Evolutionary conservation across 2,329 filamentous ascomycete species (phyloP).

Genomic region (Chrysoporthe cubensis): DNA sequence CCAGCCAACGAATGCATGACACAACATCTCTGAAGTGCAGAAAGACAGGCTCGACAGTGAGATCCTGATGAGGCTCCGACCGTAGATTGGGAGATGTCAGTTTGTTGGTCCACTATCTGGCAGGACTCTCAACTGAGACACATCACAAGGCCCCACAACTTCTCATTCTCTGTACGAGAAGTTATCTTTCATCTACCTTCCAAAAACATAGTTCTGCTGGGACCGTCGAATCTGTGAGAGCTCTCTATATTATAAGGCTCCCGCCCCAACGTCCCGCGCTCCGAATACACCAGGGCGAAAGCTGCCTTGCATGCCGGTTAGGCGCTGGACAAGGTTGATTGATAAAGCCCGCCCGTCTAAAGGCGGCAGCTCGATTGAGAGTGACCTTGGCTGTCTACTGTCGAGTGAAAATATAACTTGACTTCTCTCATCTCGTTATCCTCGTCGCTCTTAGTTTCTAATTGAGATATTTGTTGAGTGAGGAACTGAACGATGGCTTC

Average conservation of each 20-base stretch:
- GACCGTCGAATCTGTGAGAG: background rate
- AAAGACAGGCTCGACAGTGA: background rate
- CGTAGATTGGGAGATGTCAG: background rate
- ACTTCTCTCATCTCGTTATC: background rate
- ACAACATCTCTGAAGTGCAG: background rate
- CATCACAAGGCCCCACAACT: background rate
- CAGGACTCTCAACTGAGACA: background rate
- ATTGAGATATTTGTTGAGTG: background rate
- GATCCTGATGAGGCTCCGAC: background rate
- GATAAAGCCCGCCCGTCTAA: background rate
- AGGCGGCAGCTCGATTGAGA: background rate
- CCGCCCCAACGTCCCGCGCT: background rate
- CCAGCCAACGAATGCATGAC: constrained; percentile 3
- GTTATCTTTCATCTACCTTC: background rate
- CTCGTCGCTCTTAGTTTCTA: background rate
- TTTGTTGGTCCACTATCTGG: background rate
- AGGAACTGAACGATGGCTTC: background rate
- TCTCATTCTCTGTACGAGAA: background rate
- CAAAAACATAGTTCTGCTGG: background rate
- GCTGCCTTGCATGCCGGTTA: background rate
- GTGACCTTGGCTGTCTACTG: background rate
- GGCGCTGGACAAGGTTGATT: constrained; percentile 3
- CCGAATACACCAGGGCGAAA: background rate
- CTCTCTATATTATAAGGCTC: background rate
- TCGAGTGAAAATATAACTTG: background rate